Evolutionary conservation across 2,329 filamentous ascomycete genomes (phyloP), one percentile per base, ranked within the genome.

Genomic region (Erysiphe neolycopersici): DNA sequence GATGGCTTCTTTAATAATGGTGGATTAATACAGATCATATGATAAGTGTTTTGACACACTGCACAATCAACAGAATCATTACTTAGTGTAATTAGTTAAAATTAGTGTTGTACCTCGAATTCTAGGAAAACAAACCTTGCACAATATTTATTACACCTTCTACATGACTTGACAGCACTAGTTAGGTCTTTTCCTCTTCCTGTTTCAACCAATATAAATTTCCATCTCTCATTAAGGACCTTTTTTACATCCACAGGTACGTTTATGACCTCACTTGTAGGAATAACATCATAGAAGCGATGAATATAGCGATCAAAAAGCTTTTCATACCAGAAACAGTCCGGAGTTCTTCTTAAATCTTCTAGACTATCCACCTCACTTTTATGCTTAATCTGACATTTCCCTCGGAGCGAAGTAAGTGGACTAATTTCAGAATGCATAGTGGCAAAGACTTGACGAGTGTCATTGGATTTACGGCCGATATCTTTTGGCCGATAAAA

Each of bases 341-440:
- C 82, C 53, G 79, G 78, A 22, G 67, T 72, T 59, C 80, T 87
- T 57, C 85, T 80, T 58, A 85, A 93, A 43, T 76, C 72, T 45
- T 92, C 81, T 51, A 94, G 63, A 55, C 80, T 76, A 32, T 71
- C 62, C 47, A 95, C 87, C 58, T 95, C 84, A 49, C 76, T 79
- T 52, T 81, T 76, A 64, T 98, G 89, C 59, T 72, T 69, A 59
- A 98, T 89, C 50, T 77, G 73, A 61, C 87, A 95, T 63, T 91
- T 93, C 51, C 89, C 89, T 55, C 89, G 82, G 52, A 98, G 66
- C 39, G 89, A 83, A 42, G 84, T 84, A 54, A 98, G 67, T 46
- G 89, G 89, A 58, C 83, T 92, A 48, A 84, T 79, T 64, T 98
- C 89, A 22, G 89, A 95, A 61, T 98, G 89, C 89, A 98, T 98